Evolutionary conservation across 148 eudicot genomes (phyloP).

Genomic region (Rhododendron ferrugineum): DNA sequence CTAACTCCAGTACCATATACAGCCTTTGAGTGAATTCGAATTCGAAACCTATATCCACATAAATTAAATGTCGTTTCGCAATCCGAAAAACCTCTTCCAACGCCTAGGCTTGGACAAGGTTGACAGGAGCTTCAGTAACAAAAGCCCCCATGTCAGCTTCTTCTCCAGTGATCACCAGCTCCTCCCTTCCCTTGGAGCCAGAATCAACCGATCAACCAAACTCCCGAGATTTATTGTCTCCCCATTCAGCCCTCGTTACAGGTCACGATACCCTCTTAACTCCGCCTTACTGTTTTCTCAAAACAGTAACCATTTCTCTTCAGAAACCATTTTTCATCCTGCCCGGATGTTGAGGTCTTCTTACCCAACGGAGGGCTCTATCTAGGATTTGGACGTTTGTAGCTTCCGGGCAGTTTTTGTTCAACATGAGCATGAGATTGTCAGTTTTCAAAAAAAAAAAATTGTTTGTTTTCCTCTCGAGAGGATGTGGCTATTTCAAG

Average conservation of each 20-base stretch:
- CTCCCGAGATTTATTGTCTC: constrained; percentile 48
- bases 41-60: not conserved
- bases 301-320: too few relatives aligned
- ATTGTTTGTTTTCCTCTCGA: too few relatives aligned
- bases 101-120: not conserved
- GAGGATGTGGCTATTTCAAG: too few relatives aligned
- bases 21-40: not conserved
- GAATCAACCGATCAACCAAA: constrained; percentile 43
- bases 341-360: too few relatives aligned
- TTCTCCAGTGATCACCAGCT: constrained; percentile 55
- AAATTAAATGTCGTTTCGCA: not conserved
- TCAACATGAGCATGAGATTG: too few relatives aligned
- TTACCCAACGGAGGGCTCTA: too few relatives aligned
- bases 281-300: not conserved
- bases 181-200: constrained; percentile 82
- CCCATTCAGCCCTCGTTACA: constrained; percentile 59
- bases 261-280: constrained; percentile 28
- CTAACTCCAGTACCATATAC: not conserved
- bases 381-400: too few relatives aligned
- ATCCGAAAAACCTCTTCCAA: not conserved
- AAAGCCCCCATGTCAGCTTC: constrained; percentile 23
- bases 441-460: too few relatives aligned
- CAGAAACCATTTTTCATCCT: too few relatives aligned
- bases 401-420: too few relatives aligned
- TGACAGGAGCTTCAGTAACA: not conserved